Conservation (phyloP, 2,329 filamentous ascomycete genomes). For the Cercospora zeae-maydis region DNA sequence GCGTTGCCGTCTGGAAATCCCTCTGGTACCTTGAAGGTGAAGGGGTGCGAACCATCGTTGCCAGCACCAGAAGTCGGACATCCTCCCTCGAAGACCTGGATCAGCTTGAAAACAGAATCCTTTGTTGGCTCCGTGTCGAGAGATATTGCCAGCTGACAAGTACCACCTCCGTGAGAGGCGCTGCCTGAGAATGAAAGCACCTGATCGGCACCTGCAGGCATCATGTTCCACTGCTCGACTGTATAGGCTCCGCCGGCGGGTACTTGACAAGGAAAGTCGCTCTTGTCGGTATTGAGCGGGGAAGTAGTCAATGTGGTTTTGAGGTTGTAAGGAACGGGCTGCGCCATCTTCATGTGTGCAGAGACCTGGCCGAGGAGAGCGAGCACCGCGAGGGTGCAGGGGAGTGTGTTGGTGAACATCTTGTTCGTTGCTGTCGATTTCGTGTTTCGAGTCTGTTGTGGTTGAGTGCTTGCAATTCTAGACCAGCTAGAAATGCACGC, state of each 20-base stretch:
- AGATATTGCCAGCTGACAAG: conserved; percentile 80
- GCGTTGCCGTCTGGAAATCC: conserved; percentile 71
- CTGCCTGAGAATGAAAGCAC: conserved; percentile 65
- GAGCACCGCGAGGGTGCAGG: conserved; percentile 38
- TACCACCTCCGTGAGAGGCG: conserved; percentile 83
- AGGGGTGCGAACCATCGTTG: conserved; percentile 49
- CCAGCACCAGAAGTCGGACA: conserved; percentile 69
- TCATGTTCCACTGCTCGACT: conserved; percentile 56
- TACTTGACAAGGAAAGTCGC: too few relatives aligned
- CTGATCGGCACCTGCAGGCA: conserved; percentile 57
- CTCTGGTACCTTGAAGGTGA: conserved; percentile 67
- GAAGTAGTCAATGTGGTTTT: too few relatives aligned
- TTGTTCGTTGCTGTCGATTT: conserved; percentile 14
- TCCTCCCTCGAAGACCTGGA: conserved; percentile 80
- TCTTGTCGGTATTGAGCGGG: too few relatives aligned
- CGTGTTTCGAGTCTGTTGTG: conserved; percentile 1
- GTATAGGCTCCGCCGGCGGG: too few relatives aligned
- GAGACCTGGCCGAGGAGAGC: conserved; percentile 43
- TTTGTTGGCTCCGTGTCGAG: conserved; percentile 67
- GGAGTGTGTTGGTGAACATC: conserved; percentile 12
- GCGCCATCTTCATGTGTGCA: conserved; percentile 72
- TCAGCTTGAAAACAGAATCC: conserved; percentile 74
- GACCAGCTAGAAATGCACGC: conserved; percentile 22
- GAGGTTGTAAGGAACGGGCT: conserved; percentile 64
- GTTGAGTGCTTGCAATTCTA: conserved; percentile 15